Evolutionary conservation across 805 yeast genomes (phyloP), one percentile per base, ranked within the genome.

Genomic region (Clavispora asparagi): DNA sequence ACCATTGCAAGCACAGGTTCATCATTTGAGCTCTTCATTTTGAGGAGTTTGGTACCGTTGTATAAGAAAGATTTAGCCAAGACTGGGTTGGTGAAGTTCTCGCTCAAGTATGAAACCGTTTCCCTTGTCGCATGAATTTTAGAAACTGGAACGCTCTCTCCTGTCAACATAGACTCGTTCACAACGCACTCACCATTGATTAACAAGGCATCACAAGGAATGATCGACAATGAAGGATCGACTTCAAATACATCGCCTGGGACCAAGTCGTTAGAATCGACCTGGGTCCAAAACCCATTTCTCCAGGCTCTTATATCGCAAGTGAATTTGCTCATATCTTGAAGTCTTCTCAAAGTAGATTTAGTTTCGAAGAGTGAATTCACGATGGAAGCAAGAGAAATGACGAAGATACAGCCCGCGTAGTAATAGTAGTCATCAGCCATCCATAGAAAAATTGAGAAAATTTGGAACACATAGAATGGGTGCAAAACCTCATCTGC

Each of bases 81-180:
- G n/a, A 71, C 66, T 12, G 83, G 75, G 8, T 87, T 76, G 12
- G 86, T 79, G 50, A 83, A 80, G 54, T 81, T 83, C n/a, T 73
- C 73, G 2, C 80, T 70, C 41, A 87, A 63, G 17, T 71, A 70
- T n/a, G 66, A 66, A 35, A 89, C 77, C 0, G 83, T 73, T 8
- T 83, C 90, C 13, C 77, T 74, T 1, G 75, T 67, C 1, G 94
- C 88, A 1, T 87, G 77, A 10, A 73, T 51, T 62, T 94, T 94
- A 0, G 97, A 80, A 2, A 94, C 96, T 0, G 99, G 99, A 1
- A 94, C 97, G 43, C 97, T 89, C 63, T 94, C 99, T 35, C 99
- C 99, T 0, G 99, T 94, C 17, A 94, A 74, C 96, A 94, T 94
- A 6, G 97, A 87, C 62, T 94, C 99, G 63, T 94, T 94, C n/a